Conservation (phyloP, 768 basidiomycete species). For the Panus rudis region DNA sequence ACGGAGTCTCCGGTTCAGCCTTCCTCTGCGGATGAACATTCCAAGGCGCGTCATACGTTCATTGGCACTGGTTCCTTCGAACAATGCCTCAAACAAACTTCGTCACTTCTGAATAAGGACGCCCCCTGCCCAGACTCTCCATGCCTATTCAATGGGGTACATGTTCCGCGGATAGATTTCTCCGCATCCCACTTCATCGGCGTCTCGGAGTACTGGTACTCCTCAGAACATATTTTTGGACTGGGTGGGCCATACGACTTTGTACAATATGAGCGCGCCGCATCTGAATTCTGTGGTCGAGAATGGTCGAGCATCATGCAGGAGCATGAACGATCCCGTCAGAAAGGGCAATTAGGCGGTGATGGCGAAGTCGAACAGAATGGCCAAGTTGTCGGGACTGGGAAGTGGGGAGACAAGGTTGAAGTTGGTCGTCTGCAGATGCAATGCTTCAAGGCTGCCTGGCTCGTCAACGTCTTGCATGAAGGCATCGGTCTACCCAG, state of each 20-base stretch:
- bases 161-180: slow-evolving; percentile 93
- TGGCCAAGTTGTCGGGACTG: slow-evolving; percentile 55
- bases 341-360: slow-evolving; percentile 37
- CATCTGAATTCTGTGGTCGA: slow-evolving; percentile 73
- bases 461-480: slow-evolving; percentile 94
- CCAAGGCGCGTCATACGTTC: slow-evolving; percentile 51
- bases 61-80: slow-evolving; percentile 89
- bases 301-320: slow-evolving; percentile 72
- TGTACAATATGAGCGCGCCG: slow-evolving; percentile 92
- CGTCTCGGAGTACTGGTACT: slow-evolving; percentile 99
- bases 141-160: slow-evolving; percentile 91
- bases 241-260: slow-evolving; percentile 94
- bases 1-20: slow-evolving; percentile 46
- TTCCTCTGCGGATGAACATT: slow-evolving; percentile 33
- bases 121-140: slow-evolving; percentile 77
- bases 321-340: slow-evolving; percentile 51
- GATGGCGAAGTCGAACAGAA: slow-evolving; percentile 59
- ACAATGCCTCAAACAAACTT: slow-evolving; percentile 65
- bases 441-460: slow-evolving; percentile 99
- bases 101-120: slow-evolving; percentile 77
- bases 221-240: slow-evolving; percentile 93
- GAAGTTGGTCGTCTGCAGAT: slow-evolving; percentile 84
- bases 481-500: slow-evolving; percentile 94
- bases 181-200: slow-evolving; percentile 91
- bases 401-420: slow-evolving; percentile 66